Evolutionary conservation across 768 basidiomycete genomes (phyloP), one percentile per base, ranked within the genome.

Genomic region (Suillus placidus): DNA sequence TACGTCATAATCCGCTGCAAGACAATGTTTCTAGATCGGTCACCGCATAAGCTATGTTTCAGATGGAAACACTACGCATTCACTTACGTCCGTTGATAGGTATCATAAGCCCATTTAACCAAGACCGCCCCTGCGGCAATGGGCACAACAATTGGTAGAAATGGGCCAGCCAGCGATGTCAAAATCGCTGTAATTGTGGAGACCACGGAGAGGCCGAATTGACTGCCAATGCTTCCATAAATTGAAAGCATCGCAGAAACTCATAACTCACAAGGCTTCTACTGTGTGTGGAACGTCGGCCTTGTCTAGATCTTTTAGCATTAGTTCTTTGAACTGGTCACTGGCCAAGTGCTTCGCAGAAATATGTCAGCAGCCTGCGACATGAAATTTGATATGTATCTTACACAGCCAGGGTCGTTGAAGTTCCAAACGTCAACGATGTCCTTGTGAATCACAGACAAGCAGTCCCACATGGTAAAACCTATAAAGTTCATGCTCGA

Each of bases 381-480:
- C 38, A 35, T 32, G 16, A 12, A 62, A 38, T 23, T 6, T 2
- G 6, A 49, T 23, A 1, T 55, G 8, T 5, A 16, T 35, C 65
- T 57, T 30, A 68, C 68, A 16, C 32, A 7, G 40, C 13, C 20
- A 18, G 68, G 63, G 63, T 68, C 68, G 18, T 47, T 18, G 60
- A 72, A 66, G 47, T 72, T 72, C 71, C 71, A 72, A 18, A 65
- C 60, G 10, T 40, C 35, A 38, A 72, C 35, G 47, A 73, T 69
- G 43, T 72, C 71, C 5, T 54, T 34, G 35, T 73, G 71, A 40
- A 72, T 68, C 9, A 70, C 64, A 38, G 52, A 34, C 30, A 73
- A 40, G 38, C 70, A 71, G 7, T 67, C 47, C 30, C 23, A 12
- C 30, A 72, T 57, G 5, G 54, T 56, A 34, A 63, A 45, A 1